Conservation (phyloP, 495 filamentous ascomycete genomes). For the Penicillium malachiteum region DNA sequence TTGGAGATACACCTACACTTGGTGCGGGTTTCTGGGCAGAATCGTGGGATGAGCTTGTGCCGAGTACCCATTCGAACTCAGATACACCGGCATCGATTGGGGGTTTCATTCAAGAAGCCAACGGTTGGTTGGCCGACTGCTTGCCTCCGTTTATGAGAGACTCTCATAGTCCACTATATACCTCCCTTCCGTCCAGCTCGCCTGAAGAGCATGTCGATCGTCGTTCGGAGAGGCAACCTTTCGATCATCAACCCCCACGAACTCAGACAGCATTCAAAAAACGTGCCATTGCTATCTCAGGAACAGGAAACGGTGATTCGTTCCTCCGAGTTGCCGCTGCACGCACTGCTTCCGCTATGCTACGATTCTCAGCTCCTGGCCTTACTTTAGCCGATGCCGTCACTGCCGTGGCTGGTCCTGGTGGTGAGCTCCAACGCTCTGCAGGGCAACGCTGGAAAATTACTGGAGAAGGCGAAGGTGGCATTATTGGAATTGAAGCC, state of each 20-base stretch:
- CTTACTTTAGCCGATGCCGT: constrained; percentile 50
- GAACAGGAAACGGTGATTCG: constrained; percentile 88
- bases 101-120: constrained; percentile 2
- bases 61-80: background rate
- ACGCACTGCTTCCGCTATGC: constrained; percentile 70
- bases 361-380: constrained; percentile 55
- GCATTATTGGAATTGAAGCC: constrained; percentile 83
- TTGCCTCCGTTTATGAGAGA: constrained; percentile 36
- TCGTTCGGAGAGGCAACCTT: constrained; percentile 2
- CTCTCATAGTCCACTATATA: constrained; percentile 7
- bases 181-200: background rate
- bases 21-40: constrained; percentile 93
- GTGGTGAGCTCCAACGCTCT: constrained; percentile 72
- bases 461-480: constrained; percentile 79
- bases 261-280: background rate
- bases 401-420: constrained; percentile 61
- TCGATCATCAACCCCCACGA: constrained; percentile 4
- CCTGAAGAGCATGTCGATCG: background rate
- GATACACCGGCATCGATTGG: background rate
- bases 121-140: constrained; percentile 47
- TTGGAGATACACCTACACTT: constrained; percentile 84
- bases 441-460: constrained; percentile 74
- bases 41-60: constrained; percentile 59
- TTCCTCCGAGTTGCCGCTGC: constrained; percentile 75
- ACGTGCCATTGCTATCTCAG: constrained; percentile 70